phyloP scores from a whole-genome alignment of 2,329 filamentous ascomycete genomes.

The Aspergillus phoenicis region DNA sequence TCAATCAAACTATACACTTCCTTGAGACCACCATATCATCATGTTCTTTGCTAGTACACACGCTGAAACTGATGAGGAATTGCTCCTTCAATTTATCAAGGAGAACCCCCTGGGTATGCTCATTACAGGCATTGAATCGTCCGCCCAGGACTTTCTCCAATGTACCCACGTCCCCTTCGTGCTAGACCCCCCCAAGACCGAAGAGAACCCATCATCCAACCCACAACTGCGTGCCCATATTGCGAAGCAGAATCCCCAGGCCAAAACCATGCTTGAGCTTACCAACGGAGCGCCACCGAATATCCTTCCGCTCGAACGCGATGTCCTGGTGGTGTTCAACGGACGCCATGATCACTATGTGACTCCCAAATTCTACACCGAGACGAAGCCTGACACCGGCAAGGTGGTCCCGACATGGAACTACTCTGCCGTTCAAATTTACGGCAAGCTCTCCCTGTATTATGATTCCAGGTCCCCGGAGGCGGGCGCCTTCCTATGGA shows the following conservation, averaged over 20 bases:
- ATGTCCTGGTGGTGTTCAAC: conserved; percentile 67
- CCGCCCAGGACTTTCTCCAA: conserved; percentile 55
- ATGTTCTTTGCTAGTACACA: conserved; percentile 63
- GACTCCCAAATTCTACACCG: conserved; percentile 55
- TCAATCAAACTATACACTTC: not conserved
- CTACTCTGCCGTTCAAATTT: not conserved
- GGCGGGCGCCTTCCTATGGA: not conserved
- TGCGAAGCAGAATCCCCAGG: conserved; percentile 65
- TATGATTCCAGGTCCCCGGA: not conserved
- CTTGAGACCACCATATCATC: conserved; percentile 44
- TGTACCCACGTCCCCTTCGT: conserved; percentile 65
- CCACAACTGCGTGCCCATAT: conserved; percentile 61
- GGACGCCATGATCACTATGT: conserved; percentile 63
- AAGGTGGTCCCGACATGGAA: conserved; percentile 3
- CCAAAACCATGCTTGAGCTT: conserved; percentile 61
- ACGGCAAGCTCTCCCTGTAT: not conserved
- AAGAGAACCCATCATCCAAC: conserved; percentile 30
- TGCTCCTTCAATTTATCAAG: conserved; percentile 57
- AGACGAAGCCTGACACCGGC: not conserved
- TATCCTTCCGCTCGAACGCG: conserved; percentile 42
- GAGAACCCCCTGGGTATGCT: conserved; percentile 64
- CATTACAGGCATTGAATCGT: conserved; percentile 62
- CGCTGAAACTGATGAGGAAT: conserved; percentile 53
- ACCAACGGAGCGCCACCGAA: conserved; percentile 24
- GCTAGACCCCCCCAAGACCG: conserved; percentile 47